Conservation (phyloP, 1,284 basidiomycete species). For the Ceratorhiza oryzae-sativae region DNA sequence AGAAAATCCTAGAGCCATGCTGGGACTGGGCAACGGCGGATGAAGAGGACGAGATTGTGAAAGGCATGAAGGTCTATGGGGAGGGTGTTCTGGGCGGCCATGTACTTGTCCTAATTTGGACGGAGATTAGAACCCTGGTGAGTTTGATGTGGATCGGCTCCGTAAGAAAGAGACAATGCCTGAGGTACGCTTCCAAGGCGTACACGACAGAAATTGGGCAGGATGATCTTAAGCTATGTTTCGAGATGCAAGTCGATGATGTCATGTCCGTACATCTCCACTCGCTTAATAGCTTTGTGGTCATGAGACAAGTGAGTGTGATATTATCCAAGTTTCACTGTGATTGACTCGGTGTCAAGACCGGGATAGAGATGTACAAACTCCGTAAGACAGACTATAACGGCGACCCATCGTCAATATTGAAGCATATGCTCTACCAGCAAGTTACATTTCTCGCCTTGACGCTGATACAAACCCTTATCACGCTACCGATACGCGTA, state of each 20-base stretch:
- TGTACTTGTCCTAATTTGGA: constrained; percentile 10
- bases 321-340: background rate
- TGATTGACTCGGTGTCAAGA: background rate
- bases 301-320: constrained; percentile 15
- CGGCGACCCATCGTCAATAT: constrained; percentile 11
- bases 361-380: constrained; percentile 17
- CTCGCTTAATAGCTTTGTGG: constrained; percentile 5
- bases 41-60: constrained; percentile 5
- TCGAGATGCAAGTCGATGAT: constrained; percentile 2
- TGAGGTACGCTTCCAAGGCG: background rate
- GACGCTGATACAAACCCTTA: background rate
- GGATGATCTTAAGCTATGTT: background rate
- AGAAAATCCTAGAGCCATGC: constrained; percentile 9
- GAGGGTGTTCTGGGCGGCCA: background rate
- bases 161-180: background rate
- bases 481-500: too few species aligned
- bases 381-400: constrained; percentile 21
- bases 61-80: constrained; percentile 17
- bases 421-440: constrained; percentile 3
- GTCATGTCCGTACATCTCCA: background rate
- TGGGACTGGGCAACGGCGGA: constrained; percentile 27
- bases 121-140: constrained; percentile 13
- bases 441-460: background rate
- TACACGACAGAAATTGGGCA: background rate
- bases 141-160: background rate